phyloP scores from a whole-genome alignment of 164 flowering plant genomes.

The Kalanchoe fedtschenkoi region DNA sequence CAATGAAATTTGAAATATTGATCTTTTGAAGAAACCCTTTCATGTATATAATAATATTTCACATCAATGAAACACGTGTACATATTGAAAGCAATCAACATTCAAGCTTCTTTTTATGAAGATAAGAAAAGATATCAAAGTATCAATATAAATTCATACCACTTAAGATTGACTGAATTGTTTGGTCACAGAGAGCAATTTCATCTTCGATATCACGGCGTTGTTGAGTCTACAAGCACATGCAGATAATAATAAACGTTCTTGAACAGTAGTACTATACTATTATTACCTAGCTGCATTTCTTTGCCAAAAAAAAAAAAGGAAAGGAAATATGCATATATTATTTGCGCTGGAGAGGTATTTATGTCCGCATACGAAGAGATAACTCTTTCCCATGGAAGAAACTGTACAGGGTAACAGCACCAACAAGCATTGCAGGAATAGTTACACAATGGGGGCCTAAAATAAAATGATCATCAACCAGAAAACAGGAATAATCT shows the following conservation, averaged over 20 bases:
- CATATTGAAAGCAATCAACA: background rate
- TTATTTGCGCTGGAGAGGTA: no score
- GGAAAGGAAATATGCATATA: no score
- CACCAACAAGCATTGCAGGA: no score
- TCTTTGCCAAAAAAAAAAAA: background rate
- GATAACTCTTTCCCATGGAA: no score
- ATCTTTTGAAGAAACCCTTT: background rate
- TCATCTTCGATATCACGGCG: constrained; percentile 46
- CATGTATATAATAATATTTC: background rate
- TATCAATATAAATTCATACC: constrained; percentile 19
- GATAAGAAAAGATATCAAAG: background rate
- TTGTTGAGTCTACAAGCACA: constrained; percentile 29
- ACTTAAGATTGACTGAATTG: constrained; percentile 25
- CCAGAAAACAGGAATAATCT: background rate
- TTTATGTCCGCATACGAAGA: no score
- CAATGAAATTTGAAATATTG: background rate
- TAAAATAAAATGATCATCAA: background rate
- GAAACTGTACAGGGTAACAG: no score
- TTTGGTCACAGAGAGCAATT: constrained; percentile 46
- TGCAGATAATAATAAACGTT: background rate
- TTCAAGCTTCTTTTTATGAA: background rate
- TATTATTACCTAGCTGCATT: background rate
- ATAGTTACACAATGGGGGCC: no score
- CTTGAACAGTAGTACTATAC: background rate
- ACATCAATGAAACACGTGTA: background rate